Evolutionary conservation across 2,329 filamentous ascomycete species (phyloP).

Genomic region (Apiospora marii): DNA sequence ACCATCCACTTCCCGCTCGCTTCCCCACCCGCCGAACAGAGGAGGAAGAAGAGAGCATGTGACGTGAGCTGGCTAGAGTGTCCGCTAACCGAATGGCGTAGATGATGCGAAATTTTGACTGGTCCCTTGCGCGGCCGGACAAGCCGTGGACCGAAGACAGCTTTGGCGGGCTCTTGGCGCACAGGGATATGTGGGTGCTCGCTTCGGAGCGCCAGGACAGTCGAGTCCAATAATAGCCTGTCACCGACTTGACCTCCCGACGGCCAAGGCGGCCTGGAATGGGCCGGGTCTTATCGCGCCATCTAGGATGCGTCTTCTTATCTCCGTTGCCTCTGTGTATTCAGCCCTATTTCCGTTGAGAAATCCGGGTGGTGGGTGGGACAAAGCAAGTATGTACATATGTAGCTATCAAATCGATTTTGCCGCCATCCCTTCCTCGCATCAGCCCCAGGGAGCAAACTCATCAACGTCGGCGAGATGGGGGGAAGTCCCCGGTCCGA

Average conservation of each 20-base stretch:
- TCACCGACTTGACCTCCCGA: background rate
- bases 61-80: background rate
- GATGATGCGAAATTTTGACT: slow-evolving; percentile 28
- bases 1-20: background rate
- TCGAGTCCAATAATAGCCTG: background rate
- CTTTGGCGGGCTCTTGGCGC: slow-evolving; percentile 15
- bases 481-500: background rate
- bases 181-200: slow-evolving; percentile 18
- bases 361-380: background rate
- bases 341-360: background rate
- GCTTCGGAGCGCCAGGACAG: background rate
- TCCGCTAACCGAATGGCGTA: background rate
- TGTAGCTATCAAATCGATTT: background rate
- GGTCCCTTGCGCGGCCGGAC: slow-evolving; percentile 23
- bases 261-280: background rate
- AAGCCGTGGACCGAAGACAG: slow-evolving; percentile 22
- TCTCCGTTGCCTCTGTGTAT: background rate
- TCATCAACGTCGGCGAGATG: background rate
- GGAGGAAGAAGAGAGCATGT: background rate
- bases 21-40: background rate
- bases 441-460: background rate
- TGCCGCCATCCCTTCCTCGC: background rate
- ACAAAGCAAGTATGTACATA: background rate
- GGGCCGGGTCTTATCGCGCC: background rate
- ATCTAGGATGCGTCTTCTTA: background rate